A percentile compares a stretch with the other conserved stretches of the same genome.
These are phyloP conservation scores for Vaccinium darrowii DNA, from an alignment of 148 eudicot genomes.

Conservation along the genomic window DNA sequence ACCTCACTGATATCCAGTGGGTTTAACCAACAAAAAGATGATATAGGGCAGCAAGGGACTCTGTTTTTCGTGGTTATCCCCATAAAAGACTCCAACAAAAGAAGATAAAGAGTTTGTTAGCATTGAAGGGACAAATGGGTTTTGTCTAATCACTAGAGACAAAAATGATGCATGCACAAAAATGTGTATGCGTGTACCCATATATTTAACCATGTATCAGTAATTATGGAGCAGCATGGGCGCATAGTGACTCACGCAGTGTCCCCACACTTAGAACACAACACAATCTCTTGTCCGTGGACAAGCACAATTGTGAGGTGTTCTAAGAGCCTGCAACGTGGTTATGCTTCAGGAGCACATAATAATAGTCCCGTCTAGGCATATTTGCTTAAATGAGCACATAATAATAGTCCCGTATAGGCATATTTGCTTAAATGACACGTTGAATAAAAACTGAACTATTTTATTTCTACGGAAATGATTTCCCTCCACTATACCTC, in stretches of 20 bases:
- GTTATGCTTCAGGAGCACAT: no score
- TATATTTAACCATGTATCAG: neutral
- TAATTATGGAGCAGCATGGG: neutral
- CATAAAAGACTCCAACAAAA: neutral
- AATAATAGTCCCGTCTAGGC: no score
- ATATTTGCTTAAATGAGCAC: no score
- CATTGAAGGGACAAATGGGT: neutral
- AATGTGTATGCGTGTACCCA: neutral
- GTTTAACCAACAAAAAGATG: constrained; percentile 28
- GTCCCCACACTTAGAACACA: no score
- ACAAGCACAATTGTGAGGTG: no score
- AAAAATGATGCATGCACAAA: neutral
- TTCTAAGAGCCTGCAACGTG: no score
- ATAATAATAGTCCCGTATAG: no score
- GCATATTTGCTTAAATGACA: no score
- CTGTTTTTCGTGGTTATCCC: constrained; percentile 14
- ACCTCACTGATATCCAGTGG: constrained; percentile 25
- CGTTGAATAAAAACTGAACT: no score
- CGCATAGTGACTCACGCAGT: neutral
- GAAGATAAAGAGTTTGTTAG: neutral
- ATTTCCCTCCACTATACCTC: no score
- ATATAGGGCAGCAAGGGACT: neutral
- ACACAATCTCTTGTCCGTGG: no score
- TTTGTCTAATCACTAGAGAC: neutral
- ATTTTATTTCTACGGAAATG: no score